These are phyloP conservation scores for Aquilaria sinensis DNA, from an alignment of 345 rosid genomes.

Conservation along the genomic window DNA sequence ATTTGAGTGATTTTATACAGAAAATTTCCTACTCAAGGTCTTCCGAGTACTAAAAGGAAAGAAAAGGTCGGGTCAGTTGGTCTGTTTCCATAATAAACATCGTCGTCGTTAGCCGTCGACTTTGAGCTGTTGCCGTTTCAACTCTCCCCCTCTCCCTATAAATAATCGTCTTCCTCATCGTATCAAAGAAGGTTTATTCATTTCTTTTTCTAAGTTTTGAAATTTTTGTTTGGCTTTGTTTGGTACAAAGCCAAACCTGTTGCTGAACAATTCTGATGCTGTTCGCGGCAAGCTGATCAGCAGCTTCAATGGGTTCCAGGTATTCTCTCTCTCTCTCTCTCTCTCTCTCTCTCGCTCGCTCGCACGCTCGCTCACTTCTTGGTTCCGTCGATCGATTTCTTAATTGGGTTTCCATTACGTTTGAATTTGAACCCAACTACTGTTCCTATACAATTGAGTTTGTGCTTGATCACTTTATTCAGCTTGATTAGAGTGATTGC, in stretches of 20 bases:
- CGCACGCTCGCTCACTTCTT: neutral
- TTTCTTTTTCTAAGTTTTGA: neutral
- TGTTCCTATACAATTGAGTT: too few relatives aligned
- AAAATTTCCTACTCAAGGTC: too few relatives aligned
- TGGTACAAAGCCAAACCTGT: neutral
- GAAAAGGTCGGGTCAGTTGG: too few relatives aligned
- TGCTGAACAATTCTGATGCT: neutral
- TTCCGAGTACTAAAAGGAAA: too few relatives aligned
- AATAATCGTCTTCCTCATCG: slow-evolving; percentile 8
- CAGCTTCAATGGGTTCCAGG: slow-evolving; percentile 32
- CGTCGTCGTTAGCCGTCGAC: too few relatives aligned
- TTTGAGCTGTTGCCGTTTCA: neutral
- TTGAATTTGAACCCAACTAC: too few relatives aligned
- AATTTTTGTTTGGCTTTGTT: neutral
- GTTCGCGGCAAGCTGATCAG: slow-evolving; percentile 10
- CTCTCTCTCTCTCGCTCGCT: neutral
- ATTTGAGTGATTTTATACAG: too few relatives aligned
- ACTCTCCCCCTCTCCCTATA: neutral
- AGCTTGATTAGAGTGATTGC: too few relatives aligned
- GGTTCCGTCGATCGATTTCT: too few relatives aligned
- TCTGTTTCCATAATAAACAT: too few relatives aligned
- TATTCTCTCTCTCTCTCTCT: slow-evolving; percentile 10
- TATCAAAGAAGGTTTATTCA: slow-evolving; percentile 14
- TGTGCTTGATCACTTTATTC: too few relatives aligned
- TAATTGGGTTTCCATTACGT: too few relatives aligned